Evolutionary conservation across 164 flowering plant genomes (phyloP).

Genomic region (Pachysandra terminalis): DNA sequence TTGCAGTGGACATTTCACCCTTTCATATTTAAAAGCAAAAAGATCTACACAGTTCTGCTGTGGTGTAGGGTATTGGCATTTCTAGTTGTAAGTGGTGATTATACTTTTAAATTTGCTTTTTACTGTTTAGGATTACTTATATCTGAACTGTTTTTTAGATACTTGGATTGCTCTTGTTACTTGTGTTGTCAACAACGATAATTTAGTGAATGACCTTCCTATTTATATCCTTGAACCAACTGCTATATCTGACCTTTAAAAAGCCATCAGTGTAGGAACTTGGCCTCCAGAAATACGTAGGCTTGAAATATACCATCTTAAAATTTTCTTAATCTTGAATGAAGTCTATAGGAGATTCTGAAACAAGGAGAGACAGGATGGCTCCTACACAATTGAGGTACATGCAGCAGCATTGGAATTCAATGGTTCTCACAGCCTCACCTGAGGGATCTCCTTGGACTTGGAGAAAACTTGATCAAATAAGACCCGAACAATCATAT

Average conservation of each 20-base stretch:
- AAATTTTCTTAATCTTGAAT: background rate
- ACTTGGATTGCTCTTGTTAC: background rate
- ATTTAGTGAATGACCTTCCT: too few relatives aligned
- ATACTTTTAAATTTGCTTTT: background rate
- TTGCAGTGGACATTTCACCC: conserved; percentile 99
- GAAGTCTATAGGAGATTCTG: background rate
- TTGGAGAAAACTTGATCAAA: background rate
- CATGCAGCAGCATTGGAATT: background rate
- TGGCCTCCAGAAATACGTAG: background rate
- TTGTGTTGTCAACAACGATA: too few relatives aligned
- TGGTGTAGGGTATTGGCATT: conserved; percentile 98
- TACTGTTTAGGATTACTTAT: background rate
- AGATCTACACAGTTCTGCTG: conserved; percentile 83
- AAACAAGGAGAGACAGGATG: background rate
- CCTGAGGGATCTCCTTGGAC: background rate
- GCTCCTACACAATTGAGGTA: background rate
- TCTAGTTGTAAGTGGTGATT: conserved; percentile 71
- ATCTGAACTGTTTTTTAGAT: background rate
- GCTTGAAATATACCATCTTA: background rate
- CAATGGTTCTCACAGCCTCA: background rate
- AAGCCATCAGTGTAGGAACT: background rate
- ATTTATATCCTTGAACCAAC: background rate
- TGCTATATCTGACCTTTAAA: background rate
- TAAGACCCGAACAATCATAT: background rate
- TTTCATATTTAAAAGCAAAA: conserved; percentile 84